Evolutionary conservation across 2,329 filamentous ascomycete species (phyloP), one percentile per base, ranked within the genome.

Genomic region (Fusarium lyarnte): DNA sequence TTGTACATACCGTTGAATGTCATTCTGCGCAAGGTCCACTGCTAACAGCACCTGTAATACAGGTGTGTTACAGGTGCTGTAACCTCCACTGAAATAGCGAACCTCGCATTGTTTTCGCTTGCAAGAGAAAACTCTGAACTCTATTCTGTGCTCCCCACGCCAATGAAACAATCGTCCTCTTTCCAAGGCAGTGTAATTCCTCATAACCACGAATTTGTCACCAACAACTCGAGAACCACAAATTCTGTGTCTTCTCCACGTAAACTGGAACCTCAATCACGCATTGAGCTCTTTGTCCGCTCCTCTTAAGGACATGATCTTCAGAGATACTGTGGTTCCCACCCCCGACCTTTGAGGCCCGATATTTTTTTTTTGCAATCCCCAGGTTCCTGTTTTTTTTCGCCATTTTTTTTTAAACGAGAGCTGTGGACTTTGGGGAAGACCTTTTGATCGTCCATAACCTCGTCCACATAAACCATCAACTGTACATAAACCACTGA

Each of bases 321-420:
- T 47, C 69, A 29, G 36, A 49, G 31, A 58, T 36, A 11, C 35
- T 36, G 54, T 60, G 54, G 66, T 27, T 39, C 64, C 31, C 25
- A 49, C 19, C 42, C 36, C 54, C 60, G 25, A 45, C 51, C 51
- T 38, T 49, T 66, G 52, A 61, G 58, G 52, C 59, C 59, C 59
- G 19, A 41, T 35, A 14, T 63, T 62, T 49, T 33, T 12, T n/a
- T 31, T 13, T 13, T 12, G 1, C 8, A 33, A 33, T 49, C 69
- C 69, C 69, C 65, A 66, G 69, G 69, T 54, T 53, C 58, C 69
- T 67, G 42, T 68, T 71, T 66, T 54, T 47, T 45, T 58, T 29
- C 51, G 52, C 63, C 63, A 60, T 25, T 66, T 66, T 64, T 29
- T 65, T 66, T 57, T 58, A 60, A 9, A 39, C 52, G 47, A 35